Base-by-base conservation (phyloP, 148 eudicot genomes). In the Tetragonia tetragonoides region DNA sequence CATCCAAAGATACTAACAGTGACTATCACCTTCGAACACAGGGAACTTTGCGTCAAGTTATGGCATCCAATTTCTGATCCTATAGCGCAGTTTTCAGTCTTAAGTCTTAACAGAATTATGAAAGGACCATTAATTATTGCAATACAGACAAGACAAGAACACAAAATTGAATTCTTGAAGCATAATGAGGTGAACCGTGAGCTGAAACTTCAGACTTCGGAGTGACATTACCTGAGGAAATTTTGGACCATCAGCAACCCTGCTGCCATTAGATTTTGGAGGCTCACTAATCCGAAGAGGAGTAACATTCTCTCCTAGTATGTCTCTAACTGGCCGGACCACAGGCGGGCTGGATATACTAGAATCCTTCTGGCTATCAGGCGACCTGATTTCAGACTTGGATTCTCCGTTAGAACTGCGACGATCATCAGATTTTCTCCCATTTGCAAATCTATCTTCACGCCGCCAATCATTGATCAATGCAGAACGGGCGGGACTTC, bases 401-500 rank as follows among this genome's bases (percentile, higher is more conserved):
- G 85, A 79, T 79, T 87, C 88, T 72, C 94, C 97, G 81, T 95
- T 95, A 59, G 89, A 86, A 77, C 84, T 76, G 76, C 81, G 82
- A 42, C 86, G 82, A 77, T 90, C 95, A 64, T 89, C 95, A 75
- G 88, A 86, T 68, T 73, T 89, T 75, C 86, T 88, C 42, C 89
- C 94, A 90, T 91, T 90, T 59, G 87, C 87, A 90, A 95, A 93
- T 77, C 99, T 93, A 81, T 95, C 99, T 59, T 90, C 97, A 66
- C 97, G 85, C 57, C 97, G 85, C 94, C 97, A 93, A 75, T 91
- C 93, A 83, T 83, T 93, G 51, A 90, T 77, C 44, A 91, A 68
- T 59, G 89, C 99, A 77, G 89, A 23, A 34, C 87, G 90, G 54
- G 81, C 88, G 80, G 98, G 98, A 86, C 95, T 92, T 83, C 82